Conservation (phyloP, 176 grass and related monocot genomes). For the Canna indica region DNA sequence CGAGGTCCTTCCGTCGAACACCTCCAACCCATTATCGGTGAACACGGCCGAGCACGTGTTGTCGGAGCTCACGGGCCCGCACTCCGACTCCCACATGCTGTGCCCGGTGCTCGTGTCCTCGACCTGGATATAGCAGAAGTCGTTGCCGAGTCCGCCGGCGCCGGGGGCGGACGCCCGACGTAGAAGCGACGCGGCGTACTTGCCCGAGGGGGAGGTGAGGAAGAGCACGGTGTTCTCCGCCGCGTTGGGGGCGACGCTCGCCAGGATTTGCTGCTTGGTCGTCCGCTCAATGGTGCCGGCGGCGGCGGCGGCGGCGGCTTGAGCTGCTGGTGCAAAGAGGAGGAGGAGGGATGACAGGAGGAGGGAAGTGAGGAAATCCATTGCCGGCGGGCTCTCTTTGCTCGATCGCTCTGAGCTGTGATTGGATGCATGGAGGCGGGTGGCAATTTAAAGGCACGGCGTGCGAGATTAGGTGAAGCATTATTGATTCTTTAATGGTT, state of each 20-base stretch:
- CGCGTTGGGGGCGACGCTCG: slow-evolving; percentile 34
- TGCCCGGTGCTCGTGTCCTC: slow-evolving; percentile 16
- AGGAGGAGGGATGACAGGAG: slow-evolving; percentile 13
- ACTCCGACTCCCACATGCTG: slow-evolving; percentile 84
- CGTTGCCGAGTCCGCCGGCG: slow-evolving; percentile 63
- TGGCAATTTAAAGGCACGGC: not conserved
- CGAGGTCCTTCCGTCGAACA: slow-evolving; percentile 67
- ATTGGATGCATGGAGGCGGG: not conserved
- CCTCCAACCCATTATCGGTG: slow-evolving; percentile 61
- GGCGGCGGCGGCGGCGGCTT: slow-evolving; percentile 3
- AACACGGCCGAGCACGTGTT: slow-evolving; percentile 70
- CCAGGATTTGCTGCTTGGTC: slow-evolving; percentile 76
- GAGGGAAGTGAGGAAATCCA: slow-evolving; percentile 17
- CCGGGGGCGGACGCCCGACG: slow-evolving; percentile 38
- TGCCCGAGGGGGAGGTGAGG: slow-evolving; percentile 57
- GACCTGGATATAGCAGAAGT: slow-evolving; percentile 86
- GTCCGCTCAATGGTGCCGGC: slow-evolving; percentile 48
- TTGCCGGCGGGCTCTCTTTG: not conserved
- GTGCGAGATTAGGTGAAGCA: not conserved
- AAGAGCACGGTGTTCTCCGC: slow-evolving; percentile 37
- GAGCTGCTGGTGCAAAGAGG: not conserved
- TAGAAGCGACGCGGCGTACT: slow-evolving; percentile 53
- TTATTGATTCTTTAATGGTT: not conserved
- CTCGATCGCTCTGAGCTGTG: not conserved
- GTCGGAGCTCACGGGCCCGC: slow-evolving; percentile 50